Evolutionary conservation across 768 basidiomycete genomes (phyloP), one percentile per base, ranked within the genome.

Genomic region (Pulveroboletus sp.): DNA sequence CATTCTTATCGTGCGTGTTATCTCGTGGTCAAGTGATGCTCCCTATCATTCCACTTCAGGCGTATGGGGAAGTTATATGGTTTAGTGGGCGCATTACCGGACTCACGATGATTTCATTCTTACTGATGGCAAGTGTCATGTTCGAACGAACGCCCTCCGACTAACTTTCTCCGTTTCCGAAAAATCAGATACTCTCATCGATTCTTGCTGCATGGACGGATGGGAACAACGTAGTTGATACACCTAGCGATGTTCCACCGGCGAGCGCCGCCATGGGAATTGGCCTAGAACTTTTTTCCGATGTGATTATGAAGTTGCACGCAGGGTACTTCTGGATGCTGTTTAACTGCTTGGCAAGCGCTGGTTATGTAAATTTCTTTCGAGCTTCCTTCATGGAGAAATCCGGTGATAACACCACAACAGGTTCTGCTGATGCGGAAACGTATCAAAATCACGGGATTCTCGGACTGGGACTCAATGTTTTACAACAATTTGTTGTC

Each of bases 401-500:
- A 36, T 34, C 22, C 52, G 16, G 48, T 41, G 43, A 39, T n/a
- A 16, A 23, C 11, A 23, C 30, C 23, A 16, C 24, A 30, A 42
- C 59, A 95, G 93, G 92, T 96, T 32, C 77, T 99, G 42, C 77
- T 89, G 34, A 98, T 98, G 96, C 82, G 96, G 49, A 97, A 95
- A 68, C 81, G 86, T 49, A 98, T 99, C 76, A 97, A 97, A 73
- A 68, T 76, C 35, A 97, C 93, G 14, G 91, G 91, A 17, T 97
- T 98, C 73, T 85, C 93, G 42, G 95, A 99, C 62, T 96, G 93
- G 94, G 95, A 97, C 63, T 86, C 93, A 12, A 97, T 97, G 93
- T 95, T 92, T 73, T 98, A 98, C 76, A 96, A 95, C 74, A 99
- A 98, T 68, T 66, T 97, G 38, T 73, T 98, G 44, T 95, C 92